Evolutionary conservation across 2,329 filamentous ascomycete genomes (phyloP).

Genomic region (Aspergillus fructus): DNA sequence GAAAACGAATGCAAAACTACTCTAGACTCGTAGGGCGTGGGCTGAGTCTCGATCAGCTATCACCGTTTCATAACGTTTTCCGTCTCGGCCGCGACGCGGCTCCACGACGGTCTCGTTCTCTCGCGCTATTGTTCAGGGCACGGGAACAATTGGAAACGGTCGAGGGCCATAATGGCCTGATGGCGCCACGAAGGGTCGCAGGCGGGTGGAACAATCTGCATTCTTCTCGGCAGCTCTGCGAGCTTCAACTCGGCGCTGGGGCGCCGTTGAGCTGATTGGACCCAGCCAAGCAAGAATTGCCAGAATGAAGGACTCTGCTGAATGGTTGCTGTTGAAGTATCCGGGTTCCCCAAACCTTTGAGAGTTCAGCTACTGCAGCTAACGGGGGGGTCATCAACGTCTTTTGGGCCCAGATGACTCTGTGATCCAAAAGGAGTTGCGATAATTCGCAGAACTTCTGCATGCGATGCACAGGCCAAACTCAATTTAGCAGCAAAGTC

Average conservation of each 20-base stretch:
- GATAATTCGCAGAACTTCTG: slow-evolving; percentile 7
- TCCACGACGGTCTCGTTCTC: not conserved
- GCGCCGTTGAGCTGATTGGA: slow-evolving; percentile 6
- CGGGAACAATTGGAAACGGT: not conserved
- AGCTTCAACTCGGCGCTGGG: not conserved
- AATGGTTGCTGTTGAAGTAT: slow-evolving; percentile 2
- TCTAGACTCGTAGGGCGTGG: not conserved
- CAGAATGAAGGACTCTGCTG: not conserved
- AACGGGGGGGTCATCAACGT: slow-evolving; percentile 8
- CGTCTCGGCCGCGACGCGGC: not conserved
- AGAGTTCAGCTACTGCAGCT: slow-evolving; percentile 12
- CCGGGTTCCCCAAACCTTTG: not conserved
- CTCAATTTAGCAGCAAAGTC: slow-evolving; percentile 1
- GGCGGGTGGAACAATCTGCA: not conserved
- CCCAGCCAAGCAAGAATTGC: not conserved
- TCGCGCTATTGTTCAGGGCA: not conserved
- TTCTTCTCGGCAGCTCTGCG: not conserved
- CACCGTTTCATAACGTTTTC: not conserved
- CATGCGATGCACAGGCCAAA: slow-evolving; percentile 11
- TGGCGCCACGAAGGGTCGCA: not conserved
- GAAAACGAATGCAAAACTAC: not conserved
- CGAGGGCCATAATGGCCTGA: not conserved
- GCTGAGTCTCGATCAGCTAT: not conserved
- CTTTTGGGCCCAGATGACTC: not conserved
- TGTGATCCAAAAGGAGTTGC: not conserved